Base-by-base conservation (phyloP, 176 grass and related monocot species). In the Paspalum vaginatum region DNA sequence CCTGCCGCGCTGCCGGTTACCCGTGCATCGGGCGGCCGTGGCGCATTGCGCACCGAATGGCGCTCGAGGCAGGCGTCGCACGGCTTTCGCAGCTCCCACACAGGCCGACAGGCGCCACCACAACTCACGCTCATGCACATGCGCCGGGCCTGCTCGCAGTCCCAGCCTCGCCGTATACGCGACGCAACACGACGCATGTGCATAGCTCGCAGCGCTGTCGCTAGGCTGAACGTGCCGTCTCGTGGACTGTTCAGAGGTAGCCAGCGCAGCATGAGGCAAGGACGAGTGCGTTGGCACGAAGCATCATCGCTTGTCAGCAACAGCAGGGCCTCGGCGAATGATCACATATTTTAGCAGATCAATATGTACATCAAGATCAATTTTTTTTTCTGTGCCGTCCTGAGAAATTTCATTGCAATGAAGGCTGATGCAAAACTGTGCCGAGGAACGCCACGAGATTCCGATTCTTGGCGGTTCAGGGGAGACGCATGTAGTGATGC, bases 301-400 rank as follows among this genome's bases (percentile, higher is more conserved):
- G 16, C 32, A 75, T 18, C 64, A 32, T 18, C 5, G 21, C 45
- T 32, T 32, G 32, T 32, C 32, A 32, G 32, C 32, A 32, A 32
- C 32, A 32, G 18, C 3, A 22, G 7, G 25, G 21, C 57, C 8
- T 44, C 5, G 50, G 45, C 11, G 12, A 71, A 70, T 63, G 45
- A 16, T 10, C 40, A 44, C 46, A 14, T 43, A 57, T 32, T 78
- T 79, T 52, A 67, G 60, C 27, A 11, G 42, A 67, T 74, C 74
- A 71, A 51, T 78, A 79, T 79, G 76, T 79, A 84, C 81, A 87
- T 22, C 40, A 52, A 71, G 42, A 59, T 26, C 20, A 62, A 26
- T 11, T 82, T 54, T 43, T 52, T 12, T 21, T 54, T 26, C 26
- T 7, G 32, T 61, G 55, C 27, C 78, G 15, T 81, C 53, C 54